A percentile compares a stretch with the other conserved stretches of the same genome.
phyloP scores from a whole-genome alignment of 1,139 yeast species.

The Protomyces macrosporus region DNA sequence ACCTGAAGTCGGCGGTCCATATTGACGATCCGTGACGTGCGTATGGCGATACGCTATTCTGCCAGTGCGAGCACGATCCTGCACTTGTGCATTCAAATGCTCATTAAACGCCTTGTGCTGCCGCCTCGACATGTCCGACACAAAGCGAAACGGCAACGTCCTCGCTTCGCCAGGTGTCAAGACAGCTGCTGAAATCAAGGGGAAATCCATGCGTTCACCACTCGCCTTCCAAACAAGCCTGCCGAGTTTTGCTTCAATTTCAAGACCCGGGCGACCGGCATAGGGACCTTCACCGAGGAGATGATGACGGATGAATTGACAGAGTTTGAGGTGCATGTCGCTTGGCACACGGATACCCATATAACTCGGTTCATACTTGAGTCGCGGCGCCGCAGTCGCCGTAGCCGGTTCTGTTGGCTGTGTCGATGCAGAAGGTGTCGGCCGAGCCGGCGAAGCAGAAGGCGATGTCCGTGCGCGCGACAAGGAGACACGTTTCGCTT shows the following conservation, averaged over 20 bases:
- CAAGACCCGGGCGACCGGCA: constrained; percentile 39
- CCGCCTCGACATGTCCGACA: constrained; percentile 24
- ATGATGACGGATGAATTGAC: constrained; percentile 2
- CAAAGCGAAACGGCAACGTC: constrained; percentile 15
- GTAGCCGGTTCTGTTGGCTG: not conserved
- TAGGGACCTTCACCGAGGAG: constrained; percentile 4
- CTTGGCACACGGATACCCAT: not conserved
- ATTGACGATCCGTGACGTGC: constrained; percentile 16
- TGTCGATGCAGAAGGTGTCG: not conserved
- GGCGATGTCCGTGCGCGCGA: not conserved
- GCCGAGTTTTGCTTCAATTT: constrained; percentile 73
- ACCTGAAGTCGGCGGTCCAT: not conserved
- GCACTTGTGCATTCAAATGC: constrained; percentile 26
- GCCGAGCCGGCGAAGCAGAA: not conserved
- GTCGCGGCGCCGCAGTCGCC: not conserved
- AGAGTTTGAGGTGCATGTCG: constrained; percentile 4
- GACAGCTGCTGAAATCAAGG: constrained; percentile 65
- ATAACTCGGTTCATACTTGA: not conserved
- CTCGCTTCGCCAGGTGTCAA: constrained; percentile 36
- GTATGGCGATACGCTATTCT: constrained; percentile 23
- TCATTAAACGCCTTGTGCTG: constrained; percentile 26
- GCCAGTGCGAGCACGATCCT: constrained; percentile 14
- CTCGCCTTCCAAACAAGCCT: constrained; percentile 58
- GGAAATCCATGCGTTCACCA: constrained; percentile 54
- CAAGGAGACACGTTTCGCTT: not conserved